These are phyloP conservation scores for Musa balbisiana DNA, from an alignment of 202 grass and related monocot species.

Conservation along the genomic window DNA sequence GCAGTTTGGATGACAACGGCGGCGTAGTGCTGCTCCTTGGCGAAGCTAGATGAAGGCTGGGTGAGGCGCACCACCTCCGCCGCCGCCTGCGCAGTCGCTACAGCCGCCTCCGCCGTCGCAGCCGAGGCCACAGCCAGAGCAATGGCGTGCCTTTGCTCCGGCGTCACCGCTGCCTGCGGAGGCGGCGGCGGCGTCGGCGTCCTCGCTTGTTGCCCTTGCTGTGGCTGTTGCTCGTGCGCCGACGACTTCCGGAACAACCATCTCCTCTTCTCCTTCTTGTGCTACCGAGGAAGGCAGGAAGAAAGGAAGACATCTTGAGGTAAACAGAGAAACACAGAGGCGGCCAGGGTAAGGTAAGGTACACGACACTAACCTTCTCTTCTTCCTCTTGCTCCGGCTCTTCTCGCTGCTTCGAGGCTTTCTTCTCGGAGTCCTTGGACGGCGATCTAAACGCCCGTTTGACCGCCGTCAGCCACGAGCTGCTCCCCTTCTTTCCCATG, in stretches of 20 bases:
- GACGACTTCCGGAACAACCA: slow-evolving; percentile 62
- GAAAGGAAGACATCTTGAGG: background rate
- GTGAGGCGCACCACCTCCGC: slow-evolving; percentile 89
- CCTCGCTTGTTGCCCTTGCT: background rate
- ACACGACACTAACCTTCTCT: slow-evolving; percentile 28
- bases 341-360: background rate
- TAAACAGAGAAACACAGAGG: background rate
- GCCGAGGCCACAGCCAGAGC: slow-evolving; percentile 79
- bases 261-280: slow-evolving; percentile 70
- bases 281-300: slow-evolving; percentile 16
- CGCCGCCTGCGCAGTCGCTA: slow-evolving; percentile 76
- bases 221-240: background rate
- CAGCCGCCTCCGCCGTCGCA: slow-evolving; percentile 71
- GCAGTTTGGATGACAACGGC: slow-evolving; percentile 59
- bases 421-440: slow-evolving; percentile 63
- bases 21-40: slow-evolving; percentile 57
- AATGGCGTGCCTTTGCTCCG: slow-evolving; percentile 86
- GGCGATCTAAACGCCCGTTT: slow-evolving; percentile 94
- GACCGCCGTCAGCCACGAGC: slow-evolving; percentile 93
- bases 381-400: slow-evolving; percentile 35
- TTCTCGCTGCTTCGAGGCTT: slow-evolving; percentile 29
- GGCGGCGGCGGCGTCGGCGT: too few relatives aligned
- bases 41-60: slow-evolving; percentile 15
- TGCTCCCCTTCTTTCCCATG: slow-evolving; percentile 88
- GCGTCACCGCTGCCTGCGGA: slow-evolving; percentile 30